Evolutionary conservation across 2,329 filamentous ascomycete genomes (phyloP), one percentile per base, ranked within the genome.

Genomic region (Lojkania enalia): DNA sequence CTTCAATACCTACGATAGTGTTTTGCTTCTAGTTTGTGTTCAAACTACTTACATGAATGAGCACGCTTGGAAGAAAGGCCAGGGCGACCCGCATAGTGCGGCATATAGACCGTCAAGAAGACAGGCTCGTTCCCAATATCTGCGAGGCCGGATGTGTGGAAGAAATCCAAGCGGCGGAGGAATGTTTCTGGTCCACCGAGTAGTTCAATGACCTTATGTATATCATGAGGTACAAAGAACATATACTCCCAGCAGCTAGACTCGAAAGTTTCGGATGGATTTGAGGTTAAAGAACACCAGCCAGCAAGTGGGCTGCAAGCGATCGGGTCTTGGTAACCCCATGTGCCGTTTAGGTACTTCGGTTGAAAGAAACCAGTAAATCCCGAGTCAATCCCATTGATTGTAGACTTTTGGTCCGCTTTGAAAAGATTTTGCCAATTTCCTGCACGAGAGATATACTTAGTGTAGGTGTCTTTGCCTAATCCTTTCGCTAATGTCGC

Each of bases 281-380:
- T 70, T 2, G 51, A 57, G 5, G 66, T 68, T 15, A 70, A 41
- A 0, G 63, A 64, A 37, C 64, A 70, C 20, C 63, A 67, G 13
- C 41, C 49, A 0, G 61, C 57, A 2, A 69, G 49, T 7, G 64
- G 66, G 41, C 55, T 63, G 31, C 61, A 66, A 3, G 64, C 63
- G 20, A 69, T 63, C 1, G 86, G 85, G 53, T 90, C 79, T 62
- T 89, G 85, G 43, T 74, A 82, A 5, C 77, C 84, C 81, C 83
- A 89, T 0, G 83, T 87, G 0, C 57, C 75, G 55, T 90, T 89
- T 1, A 82, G 64, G 44, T 80, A 85, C 20, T 79, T 81, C 0
- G 85, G 85, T 63, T 88, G 83, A 48, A 89, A 81, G 62, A 89
- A 90, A 0, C 86, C 87, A 0, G 72, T 74, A 55, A 86, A 90